A percentile compares a stretch with the other conserved stretches of the same genome.
Conservation (phyloP, 345 rosid species). For the Zanthoxylum bungeanum region DNA sequence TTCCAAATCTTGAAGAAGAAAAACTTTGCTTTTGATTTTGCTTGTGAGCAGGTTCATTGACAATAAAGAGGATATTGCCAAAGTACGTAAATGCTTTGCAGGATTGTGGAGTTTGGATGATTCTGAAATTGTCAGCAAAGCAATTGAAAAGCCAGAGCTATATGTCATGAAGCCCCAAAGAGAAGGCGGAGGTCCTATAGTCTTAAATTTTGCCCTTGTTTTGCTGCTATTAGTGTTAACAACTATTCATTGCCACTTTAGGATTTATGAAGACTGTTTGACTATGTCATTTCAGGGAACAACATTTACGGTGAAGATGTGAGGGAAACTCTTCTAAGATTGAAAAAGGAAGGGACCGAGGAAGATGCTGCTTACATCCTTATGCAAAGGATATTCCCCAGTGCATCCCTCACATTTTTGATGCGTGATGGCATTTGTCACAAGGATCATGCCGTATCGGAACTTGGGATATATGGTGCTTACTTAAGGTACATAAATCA, state of each 20-base stretch:
- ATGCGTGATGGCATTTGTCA: slow-evolving; percentile 73
- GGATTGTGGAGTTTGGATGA: slow-evolving; percentile 97
- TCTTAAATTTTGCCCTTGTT: slow-evolving; percentile 1
- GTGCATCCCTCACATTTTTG: slow-evolving; percentile 52
- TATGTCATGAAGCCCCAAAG: slow-evolving; percentile 97
- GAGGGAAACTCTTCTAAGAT: slow-evolving; percentile 62
- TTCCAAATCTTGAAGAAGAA: background rate
- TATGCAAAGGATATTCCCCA: slow-evolving; percentile 96
- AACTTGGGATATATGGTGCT: slow-evolving; percentile 84
- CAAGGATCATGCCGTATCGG: slow-evolving; percentile 73
- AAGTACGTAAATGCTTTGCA: slow-evolving; percentile 77
- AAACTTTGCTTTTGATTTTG: background rate
- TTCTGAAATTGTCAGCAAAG: slow-evolving; percentile 49
- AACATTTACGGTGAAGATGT: slow-evolving; percentile 85
- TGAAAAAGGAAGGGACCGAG: slow-evolving; percentile 59
- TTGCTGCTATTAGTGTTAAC: background rate
- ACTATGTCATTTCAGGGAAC: slow-evolving; percentile 48
- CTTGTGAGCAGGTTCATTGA: slow-evolving; percentile 59
- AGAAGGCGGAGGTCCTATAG: slow-evolving; percentile 90
- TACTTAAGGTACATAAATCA: slow-evolving; percentile 64
- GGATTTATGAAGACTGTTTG: slow-evolving; percentile 17
- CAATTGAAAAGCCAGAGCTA: slow-evolving; percentile 68
- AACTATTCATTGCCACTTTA: slow-evolving; percentile 10
- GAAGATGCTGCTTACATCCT: slow-evolving; percentile 92
- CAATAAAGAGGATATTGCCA: slow-evolving; percentile 69